Evolutionary conservation across 495 filamentous ascomycete species (phyloP), one percentile per base, ranked within the genome.

Genomic region (Bathelium albidoporum): DNA sequence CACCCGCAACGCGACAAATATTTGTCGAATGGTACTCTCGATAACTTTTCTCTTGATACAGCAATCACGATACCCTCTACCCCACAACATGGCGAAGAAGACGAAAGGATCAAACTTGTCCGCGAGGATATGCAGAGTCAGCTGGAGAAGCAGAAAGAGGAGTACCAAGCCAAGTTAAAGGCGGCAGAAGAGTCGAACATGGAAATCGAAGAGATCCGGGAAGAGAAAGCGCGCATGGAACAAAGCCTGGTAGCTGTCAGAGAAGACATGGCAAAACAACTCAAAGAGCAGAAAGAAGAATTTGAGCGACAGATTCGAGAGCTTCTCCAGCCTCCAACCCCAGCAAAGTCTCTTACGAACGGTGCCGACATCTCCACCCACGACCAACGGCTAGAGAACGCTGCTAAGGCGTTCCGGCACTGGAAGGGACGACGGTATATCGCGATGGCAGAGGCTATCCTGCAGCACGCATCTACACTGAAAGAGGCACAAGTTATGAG

Each of bases 401-500:
- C 80, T 60, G 70, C 78, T n/a, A 85, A 84, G 59, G 49, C 49
- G 2, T 55, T 87, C 61, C 75, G 79, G 66, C 88, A 88, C 65
- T 99, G 94, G 94, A 83, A 86, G 55, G 80, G 88, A 68, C 85
- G 89, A 34, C 90, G 86, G 67, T 96, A 95, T 67, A 89, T 97
- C 59, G 86, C 86, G 60, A 95, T 99, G 89, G 90, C 92, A n/a
- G 94, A 97, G 73, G 85, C 87, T 16, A 84, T 97, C 32, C 74
- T 98, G 28, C 90, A 95, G 67, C 84, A 95, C 74, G 93, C 93
- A 9, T 85, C 88, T 14, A 84, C 84, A 39, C 75, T 97, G 44
- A 98, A 98, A 73, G 94, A 98, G 73, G 95, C 93, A 2, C 94
- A 98, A 72, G 85, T 98, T 59, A 93, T 98, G 89, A 97, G 95